Conservation (phyloP, 331 rosid genomes). For the Quercus phellos region DNA sequence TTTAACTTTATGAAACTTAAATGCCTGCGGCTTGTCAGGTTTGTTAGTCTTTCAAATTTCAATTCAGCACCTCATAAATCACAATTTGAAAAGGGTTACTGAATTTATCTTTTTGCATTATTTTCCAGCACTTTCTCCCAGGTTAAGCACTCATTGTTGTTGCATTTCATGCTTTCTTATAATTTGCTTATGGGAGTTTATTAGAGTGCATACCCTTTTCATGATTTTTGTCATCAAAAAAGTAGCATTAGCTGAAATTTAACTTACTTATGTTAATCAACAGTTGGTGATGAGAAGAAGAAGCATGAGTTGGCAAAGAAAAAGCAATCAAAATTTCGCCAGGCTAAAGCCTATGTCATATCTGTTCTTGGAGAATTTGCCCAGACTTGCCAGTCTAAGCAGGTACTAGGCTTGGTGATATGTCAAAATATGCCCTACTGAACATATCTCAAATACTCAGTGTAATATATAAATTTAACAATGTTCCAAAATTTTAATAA, state of each 20-base stretch:
- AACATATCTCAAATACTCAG: not conserved
- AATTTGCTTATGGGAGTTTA: not conserved
- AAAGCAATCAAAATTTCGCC: constrained; percentile 62
- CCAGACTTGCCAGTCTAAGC: constrained; percentile 57
- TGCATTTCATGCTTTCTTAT: not conserved
- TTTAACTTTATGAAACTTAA: not conserved
- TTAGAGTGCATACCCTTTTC: not conserved
- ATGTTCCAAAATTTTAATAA: not conserved
- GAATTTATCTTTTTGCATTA: no score
- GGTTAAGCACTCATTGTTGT: not conserved
- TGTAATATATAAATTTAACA: no score
- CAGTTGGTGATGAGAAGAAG: constrained; percentile 50
- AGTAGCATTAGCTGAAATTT: not conserved
- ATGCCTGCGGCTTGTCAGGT: not conserved
- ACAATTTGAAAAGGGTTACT: no score
- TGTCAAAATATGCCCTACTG: not conserved
- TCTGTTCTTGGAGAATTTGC: constrained; percentile 88
- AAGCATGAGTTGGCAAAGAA: constrained; percentile 32
- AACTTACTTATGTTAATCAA: not conserved
- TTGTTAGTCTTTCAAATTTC: not conserved
- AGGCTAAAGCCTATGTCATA: constrained; percentile 79
- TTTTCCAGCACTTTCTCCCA: no score
- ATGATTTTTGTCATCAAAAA: not conserved
- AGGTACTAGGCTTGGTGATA: constrained; percentile 36
- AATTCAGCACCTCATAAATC: no score